Evolutionary conservation across 2,329 filamentous ascomycete species (phyloP).

Genomic region (Curvularia hawaiiensis): DNA sequence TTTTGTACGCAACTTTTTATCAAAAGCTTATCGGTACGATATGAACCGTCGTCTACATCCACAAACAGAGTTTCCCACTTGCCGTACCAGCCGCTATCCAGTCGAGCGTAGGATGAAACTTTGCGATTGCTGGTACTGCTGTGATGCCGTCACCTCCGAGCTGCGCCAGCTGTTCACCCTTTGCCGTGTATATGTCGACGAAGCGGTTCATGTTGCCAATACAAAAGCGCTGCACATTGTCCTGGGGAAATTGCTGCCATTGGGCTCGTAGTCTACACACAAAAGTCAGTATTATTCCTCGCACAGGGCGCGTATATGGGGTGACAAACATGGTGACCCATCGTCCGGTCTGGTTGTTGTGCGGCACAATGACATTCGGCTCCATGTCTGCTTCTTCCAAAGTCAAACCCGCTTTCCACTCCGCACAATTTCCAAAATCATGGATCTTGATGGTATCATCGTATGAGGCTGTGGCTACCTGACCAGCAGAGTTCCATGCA

Average conservation of each 20-base stretch:
- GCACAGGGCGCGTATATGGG: slow-evolving; percentile 6
- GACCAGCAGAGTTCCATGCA: slow-evolving; percentile 82
- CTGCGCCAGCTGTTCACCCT: slow-evolving; percentile 87
- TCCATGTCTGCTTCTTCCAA: slow-evolving; percentile 68
- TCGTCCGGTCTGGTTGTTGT: slow-evolving; percentile 95
- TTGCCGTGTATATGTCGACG: slow-evolving; percentile 83
- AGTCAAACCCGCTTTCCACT: slow-evolving; percentile 61
- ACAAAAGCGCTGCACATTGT: slow-evolving; percentile 83
- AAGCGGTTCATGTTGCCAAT: slow-evolving; percentile 99
- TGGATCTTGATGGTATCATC: slow-evolving; percentile 96
- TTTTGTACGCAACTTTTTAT: not conserved
- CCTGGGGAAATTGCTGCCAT: slow-evolving; percentile 82
- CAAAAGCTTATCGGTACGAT: not conserved
- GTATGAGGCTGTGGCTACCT: slow-evolving; percentile 90
- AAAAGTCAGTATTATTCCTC: slow-evolving; percentile 13
- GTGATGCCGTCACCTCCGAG: slow-evolving; percentile 88
- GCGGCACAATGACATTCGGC: slow-evolving; percentile 71
- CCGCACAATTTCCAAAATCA: slow-evolving; percentile 62
- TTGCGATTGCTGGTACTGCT: slow-evolving; percentile 89
- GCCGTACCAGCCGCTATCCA: slow-evolving; percentile 94
- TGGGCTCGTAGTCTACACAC: slow-evolving; percentile 71
- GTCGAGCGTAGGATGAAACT: slow-evolving; percentile 84
- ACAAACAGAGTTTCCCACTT: slow-evolving; percentile 90
- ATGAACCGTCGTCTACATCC: slow-evolving; percentile 63
- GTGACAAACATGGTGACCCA: slow-evolving; percentile 79